Base-by-base conservation (phyloP, 1,284 basidiomycete species). In the Phlebopus sp. region DNA sequence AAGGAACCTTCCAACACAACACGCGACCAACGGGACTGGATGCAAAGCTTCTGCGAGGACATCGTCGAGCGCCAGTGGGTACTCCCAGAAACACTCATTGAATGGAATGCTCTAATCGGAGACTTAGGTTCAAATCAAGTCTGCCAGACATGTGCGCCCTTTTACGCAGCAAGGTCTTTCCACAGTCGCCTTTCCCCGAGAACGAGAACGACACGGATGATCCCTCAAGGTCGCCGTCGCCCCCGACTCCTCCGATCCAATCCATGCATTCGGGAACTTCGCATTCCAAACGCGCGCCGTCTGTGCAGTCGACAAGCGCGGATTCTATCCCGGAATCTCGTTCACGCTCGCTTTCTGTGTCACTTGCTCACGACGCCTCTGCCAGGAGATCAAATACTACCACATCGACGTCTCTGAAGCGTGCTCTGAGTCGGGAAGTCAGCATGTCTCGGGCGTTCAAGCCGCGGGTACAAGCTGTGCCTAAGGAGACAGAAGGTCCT, bases 391-490 rank as follows among this genome's bases (percentile, higher is more conserved):
- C 75, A 19, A 72, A 18, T 47, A 55, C 42, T 53, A 68, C 42
- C 68, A 70, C 55, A 63, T 68, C 51, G 62, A 70, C 51, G 55
- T 63, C 36, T 68, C 76, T 64, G 57, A 78, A 77, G 53, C 72
- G 75, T 7, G 64, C 74, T 4, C 63, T 86, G 15, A 78, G 74
- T 47, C 73, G 82, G 29, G 85, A 88, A 62, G 73, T 88, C 54
- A 86, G 82, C 64, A 88, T 88, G 86, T 81, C 79, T 11, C 76
- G 81, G 19, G 76, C 68, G 18, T 86, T 88, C 68, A 84, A 80
- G 58, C 56, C 55, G 13, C 63, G 60, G 0, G 11, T 18, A 19
- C 60, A 55, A 37, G 42, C 31, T 8, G 10, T 23, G 21, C 3
- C 38, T 29, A 36, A 50, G 29, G 43, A 38, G 43, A 47, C 23